Evolutionary conservation across 768 basidiomycete species (phyloP).

Genomic region (Leccinellum rugosiceps): DNA sequence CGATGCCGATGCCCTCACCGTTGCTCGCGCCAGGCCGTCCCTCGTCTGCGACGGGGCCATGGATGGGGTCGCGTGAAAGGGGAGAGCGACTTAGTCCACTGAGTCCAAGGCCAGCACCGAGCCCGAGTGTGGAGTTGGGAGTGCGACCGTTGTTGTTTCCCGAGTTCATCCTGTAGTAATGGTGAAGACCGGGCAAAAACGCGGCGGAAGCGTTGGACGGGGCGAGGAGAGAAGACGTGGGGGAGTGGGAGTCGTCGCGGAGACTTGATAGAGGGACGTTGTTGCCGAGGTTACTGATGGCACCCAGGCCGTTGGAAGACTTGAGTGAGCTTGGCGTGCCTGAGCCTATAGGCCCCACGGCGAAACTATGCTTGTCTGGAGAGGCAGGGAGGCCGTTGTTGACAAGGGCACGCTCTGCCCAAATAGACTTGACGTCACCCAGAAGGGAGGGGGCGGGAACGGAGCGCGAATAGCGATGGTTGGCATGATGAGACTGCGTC

Average conservation of each 20-base stretch:
- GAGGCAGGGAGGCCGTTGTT: constrained; percentile 36
- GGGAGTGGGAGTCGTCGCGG: constrained; percentile 36
- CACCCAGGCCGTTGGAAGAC: constrained; percentile 40
- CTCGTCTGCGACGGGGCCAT: constrained; percentile 27
- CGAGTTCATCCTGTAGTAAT: constrained; percentile 55
- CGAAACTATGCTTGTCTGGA: constrained; percentile 30
- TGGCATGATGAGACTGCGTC: constrained; percentile 23
- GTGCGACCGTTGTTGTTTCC: constrained; percentile 27
- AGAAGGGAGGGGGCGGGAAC: constrained; percentile 77
- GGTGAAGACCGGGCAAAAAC: constrained; percentile 71
- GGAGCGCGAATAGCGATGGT: constrained; percentile 77
- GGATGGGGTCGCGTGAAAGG: constrained; percentile 26
- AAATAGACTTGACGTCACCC: constrained; percentile 76
- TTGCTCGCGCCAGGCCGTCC: constrained; percentile 15
- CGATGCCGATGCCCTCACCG: constrained; percentile 9
- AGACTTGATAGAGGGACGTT: constrained; percentile 11
- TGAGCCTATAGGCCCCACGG: constrained; percentile 23
- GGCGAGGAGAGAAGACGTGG: constrained; percentile 38
- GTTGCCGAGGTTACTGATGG: constrained; percentile 14
- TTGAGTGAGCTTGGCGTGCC: constrained; percentile 55
- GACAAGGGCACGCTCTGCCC: constrained; percentile 56
- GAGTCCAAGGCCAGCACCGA: constrained; percentile 21
- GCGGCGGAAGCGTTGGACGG: constrained; percentile 82
- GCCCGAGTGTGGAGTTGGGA: constrained; percentile 18
- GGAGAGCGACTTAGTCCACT: constrained; percentile 31